A percentile compares a stretch with the other conserved stretches of the same genome.
Conservation (phyloP, 805 yeast species). For the Candida insectalens region DNA sequence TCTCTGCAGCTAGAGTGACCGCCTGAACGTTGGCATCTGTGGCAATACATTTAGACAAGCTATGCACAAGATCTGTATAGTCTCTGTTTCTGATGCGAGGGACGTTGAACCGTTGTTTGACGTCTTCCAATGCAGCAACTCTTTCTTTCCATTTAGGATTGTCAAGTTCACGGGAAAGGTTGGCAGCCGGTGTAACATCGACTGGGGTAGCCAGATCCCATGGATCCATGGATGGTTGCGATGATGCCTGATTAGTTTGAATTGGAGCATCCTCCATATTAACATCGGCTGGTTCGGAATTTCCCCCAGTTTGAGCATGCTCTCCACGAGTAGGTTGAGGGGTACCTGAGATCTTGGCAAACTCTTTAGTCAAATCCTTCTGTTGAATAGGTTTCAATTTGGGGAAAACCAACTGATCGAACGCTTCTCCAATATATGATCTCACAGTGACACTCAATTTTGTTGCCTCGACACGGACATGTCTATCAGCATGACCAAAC, state of each 20-base stretch:
- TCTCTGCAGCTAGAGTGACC: constrained; percentile 67
- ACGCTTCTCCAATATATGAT: constrained; percentile 61
- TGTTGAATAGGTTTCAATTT: constrained; percentile 87
- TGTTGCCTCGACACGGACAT: constrained; percentile 73
- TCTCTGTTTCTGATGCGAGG: constrained; percentile 50
- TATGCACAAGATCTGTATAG: constrained; percentile 51
- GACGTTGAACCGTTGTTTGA: constrained; percentile 39
- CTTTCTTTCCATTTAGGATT: constrained; percentile 88
- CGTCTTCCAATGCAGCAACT: constrained; percentile 71
- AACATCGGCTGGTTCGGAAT: constrained; percentile 30
- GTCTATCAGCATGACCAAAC: constrained; percentile 79
- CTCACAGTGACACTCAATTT: constrained; percentile 58
- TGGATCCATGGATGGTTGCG: constrained; percentile 38
- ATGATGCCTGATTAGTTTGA: constrained; percentile 15
- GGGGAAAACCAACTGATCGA: constrained; percentile 51
- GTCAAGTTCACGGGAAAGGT: constrained; percentile 41
- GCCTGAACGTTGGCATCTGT: constrained; percentile 90
- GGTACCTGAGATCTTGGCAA: constrained; percentile 35
- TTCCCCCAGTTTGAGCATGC: constrained; percentile 14
- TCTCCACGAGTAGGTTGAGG: constrained; percentile 44
- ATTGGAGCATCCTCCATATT: constrained; percentile 23
- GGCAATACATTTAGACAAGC: constrained; percentile 62
- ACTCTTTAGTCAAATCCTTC: constrained; percentile 65
- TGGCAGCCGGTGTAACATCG: constrained; percentile 56
- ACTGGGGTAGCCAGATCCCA: constrained; percentile 64